Evolutionary conservation across 345 rosid species (phyloP).

Genomic region (Litchi chinensis): DNA sequence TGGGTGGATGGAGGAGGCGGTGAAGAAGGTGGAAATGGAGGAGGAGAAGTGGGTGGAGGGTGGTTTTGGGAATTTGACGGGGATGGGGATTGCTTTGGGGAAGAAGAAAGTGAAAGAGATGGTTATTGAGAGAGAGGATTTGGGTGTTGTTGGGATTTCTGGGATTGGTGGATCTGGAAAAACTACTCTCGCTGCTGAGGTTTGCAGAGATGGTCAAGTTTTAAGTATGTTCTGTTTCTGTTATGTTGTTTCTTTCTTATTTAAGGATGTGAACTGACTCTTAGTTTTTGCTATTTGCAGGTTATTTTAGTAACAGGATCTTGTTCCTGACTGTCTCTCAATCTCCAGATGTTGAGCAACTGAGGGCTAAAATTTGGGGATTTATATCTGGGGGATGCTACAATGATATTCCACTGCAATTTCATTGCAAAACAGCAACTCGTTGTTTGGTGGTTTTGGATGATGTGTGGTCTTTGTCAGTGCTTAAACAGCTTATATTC

Average conservation of each 20-base stretch:
- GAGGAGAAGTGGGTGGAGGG: conserved; percentile 43
- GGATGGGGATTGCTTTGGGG: conserved; percentile 61
- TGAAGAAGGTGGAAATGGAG: conserved; percentile 44
- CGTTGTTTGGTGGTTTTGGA: conserved; percentile 65
- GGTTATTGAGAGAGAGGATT: conserved; percentile 47
- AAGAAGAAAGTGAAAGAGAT: conserved; percentile 75
- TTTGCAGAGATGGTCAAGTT: conserved; percentile 62
- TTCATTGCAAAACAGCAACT: conserved; percentile 28
- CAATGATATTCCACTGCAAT: conserved; percentile 34
- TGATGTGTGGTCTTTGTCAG: conserved; percentile 77
- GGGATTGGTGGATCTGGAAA: conserved; percentile 96
- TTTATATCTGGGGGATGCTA: conserved; percentile 43
- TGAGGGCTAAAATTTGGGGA: conserved; percentile 45
- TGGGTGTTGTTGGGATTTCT: conserved; percentile 53
- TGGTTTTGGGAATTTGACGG: conserved; percentile 40
- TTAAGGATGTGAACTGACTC: not conserved
- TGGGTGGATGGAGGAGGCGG: conserved; percentile 62
- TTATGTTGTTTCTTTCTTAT: not conserved
- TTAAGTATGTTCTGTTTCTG: conserved; percentile 46
- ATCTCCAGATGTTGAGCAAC: conserved; percentile 63
- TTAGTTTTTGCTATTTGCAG: conserved; percentile 34
- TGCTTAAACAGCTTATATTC: conserved; percentile 59
- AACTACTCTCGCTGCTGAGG: conserved; percentile 78
- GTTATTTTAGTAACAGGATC: conserved; percentile 49
- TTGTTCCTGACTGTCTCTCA: conserved; percentile 83